Evolutionary conservation across 1,284 basidiomycete genomes (phyloP), one percentile per base, ranked within the genome.

Genomic region (Leccinum ponderosum): DNA sequence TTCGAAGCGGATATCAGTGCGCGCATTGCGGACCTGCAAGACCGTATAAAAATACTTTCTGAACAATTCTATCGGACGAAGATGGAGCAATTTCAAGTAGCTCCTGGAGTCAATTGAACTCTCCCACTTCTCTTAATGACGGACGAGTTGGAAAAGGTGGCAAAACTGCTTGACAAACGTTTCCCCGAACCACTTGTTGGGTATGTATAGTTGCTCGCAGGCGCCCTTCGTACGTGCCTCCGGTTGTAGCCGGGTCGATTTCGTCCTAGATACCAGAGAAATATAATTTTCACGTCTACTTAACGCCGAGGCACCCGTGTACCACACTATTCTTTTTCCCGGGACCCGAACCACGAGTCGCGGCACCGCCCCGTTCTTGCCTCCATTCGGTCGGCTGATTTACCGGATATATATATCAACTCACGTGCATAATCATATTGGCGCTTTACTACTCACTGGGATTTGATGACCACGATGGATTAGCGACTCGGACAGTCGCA

Each of bases 121-220:
- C 77, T 94, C 42, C 92, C 92, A 1, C 77, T 95, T 31, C 77
- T 97, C 53, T 77, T 91, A 29, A 86, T 97, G 83, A 92, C 93
- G 6, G 88, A 91, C 55, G 96, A 96, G 80, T 80, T 98, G 9
- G 94, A 97, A 78, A 96, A 93, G 72, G 79, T 82, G 33, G 87
- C 92, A 11, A 95, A 97, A 74, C 76, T 83, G 33, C 80, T 95
- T 35, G 91, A 95, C 75, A 94, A 93, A 74, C 83, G 89, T 64
- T 98, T 97, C 76, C 86, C 89, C 0, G 86, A 92, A 60, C 90
- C 93, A 17, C 73, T 98, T 20, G 79, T 95, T 37, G 88, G 88
- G 90, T 95, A 70, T 56, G 86, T 80, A 3, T 44, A 44, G 14
- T 50, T 48, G 53, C 54, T 29, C 52, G 7, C 51, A 25, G 29